Evolutionary conservation across 768 basidiomycete genomes (phyloP), one percentile per base, ranked within the genome.

Genomic region (Rhodotorula diobovata): DNA sequence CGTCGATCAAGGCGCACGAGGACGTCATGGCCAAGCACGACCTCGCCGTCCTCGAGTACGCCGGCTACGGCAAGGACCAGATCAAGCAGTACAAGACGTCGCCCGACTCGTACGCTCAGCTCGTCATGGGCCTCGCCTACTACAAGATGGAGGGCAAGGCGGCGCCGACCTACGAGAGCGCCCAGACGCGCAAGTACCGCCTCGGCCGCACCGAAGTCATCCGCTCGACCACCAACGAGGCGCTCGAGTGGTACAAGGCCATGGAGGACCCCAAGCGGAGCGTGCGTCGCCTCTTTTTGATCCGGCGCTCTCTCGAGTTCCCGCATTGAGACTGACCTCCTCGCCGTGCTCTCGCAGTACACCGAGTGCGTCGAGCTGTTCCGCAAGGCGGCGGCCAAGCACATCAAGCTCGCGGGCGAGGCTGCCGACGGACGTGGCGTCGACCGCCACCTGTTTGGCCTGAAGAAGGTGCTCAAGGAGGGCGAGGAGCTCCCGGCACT

Each of bases 121-220:
- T 98, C 64, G 88, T 94, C 76, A 97, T 94, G 83, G 95, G 97
- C 81, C 88, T 97, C 58, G 95, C 94, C 32, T 97, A 91, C 83
- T 87, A 89, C 80, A 93, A 94, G 82, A 86, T 93, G 65, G 75
- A 77, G 58, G 79, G 78, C 39, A 54, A 78, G 43, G 78, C 79
- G 16, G 80, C 78, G 20, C 78, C 80, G 18, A 80, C 81, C 28
- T 99, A 99, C 82, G 95, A 99, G 84, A 89, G 88, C 72, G 89
- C 90, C 11, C 94, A 97, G 82, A 98, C 95, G 65, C 85, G 96
- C 37, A 93, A 91, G 80, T 99, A 87, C 83, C 86, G 91, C 79
- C 85, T 84, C 2, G 96, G 96, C 0, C 84, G 95, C 63, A 99
- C 95, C 12, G 96, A 99, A 82, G 95, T 98, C 48, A 96, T 98